Evolutionary conservation across 2,329 filamentous ascomycete species (phyloP), one percentile per base, ranked within the genome.

Genomic region (Rhynchosporium graminicola): DNA sequence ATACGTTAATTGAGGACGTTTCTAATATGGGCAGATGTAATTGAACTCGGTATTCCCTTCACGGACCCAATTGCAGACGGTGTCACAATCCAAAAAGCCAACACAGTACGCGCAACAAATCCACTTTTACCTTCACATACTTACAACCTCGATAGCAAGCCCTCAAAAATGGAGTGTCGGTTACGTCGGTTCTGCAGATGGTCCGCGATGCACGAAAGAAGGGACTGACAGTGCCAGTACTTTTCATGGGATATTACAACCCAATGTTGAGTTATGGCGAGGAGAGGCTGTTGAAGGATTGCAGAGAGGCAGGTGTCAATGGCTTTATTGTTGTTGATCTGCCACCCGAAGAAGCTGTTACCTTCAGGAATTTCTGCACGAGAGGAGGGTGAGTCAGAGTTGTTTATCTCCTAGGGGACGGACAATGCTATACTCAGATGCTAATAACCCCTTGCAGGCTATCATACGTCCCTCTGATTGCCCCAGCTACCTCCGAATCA

Each of bases 231-330:
- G 87, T 89, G 0, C 95, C 95, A 0, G 85, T 99, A 47, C 79
- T 99, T 74, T 84, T 99, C 68, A 99, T 99, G 95, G 95, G 95
- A 72, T 99, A 99, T 84, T 99, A 97, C 80, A 99, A 99, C 80
- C 95, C 95, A 0, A 82, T 98, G 65, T 81, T 98, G 65, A 91
- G 89, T 72, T 99, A 98, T 75, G 95, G 95, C 59, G 95, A 99
- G 79, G 92, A 97, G 79, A 85, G 83, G 64, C 87, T 98, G 77
- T 81, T 99, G 60, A 83, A 86, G 70, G 93, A 98, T 76, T 91
- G 92, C 76, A 88, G 89, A 74, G 85, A 86, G 60, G 90, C 91
- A 2, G 92, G 93, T 31, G 87, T 96, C 75, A 97, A 97, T 78
- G 94, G 95, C 63, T 98, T 98, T 79, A 97, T 99, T 72, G 88